Base-by-base conservation (phyloP, 2,329 filamentous ascomycete species). In the Pestalotiopsis sp. region DNA sequence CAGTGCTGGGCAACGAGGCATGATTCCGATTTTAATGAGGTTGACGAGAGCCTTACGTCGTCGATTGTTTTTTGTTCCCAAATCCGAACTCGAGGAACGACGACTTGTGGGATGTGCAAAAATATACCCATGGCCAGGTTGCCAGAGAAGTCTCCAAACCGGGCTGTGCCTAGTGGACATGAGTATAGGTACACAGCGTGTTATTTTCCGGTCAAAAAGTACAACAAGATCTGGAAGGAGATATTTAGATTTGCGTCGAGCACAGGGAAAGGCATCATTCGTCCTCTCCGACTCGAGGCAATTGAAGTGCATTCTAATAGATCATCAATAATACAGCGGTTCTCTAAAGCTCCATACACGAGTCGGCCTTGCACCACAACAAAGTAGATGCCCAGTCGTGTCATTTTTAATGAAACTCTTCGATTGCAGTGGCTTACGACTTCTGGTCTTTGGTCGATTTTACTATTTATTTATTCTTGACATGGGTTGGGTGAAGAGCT, bases 61-160 rank as follows among this genome's bases (percentile, higher is more conserved):
- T 62, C 27, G 20, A 52, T n/a, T 52, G 45, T 52, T 62, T 27
- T 36, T 62, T 36, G 57, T 36, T 36, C 31, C 31, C 31, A 36
- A 59, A 59, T 59, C 57, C 23, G 38, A 62, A 62, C 36, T 62
- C 25, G 25, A 39, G 59, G 31, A 39, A 36, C 27, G 27, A 62
- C 27, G 36, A 36, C 59, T 39, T 13, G 38, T 36, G 59, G 25
- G 59, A 62, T 36, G 59, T 39, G 59, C 39, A 23, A 20, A 36
- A 41, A 64, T 52, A 64, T 64, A 64, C 62, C 62, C 62, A 45
- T 49, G 39, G 62, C 31, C 25, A 62, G 59, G 59, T 62, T 20
- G 31, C 31, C 31, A 38, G 59, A 39, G 38, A 36, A 14, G 25
- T 62, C 23, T 13, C 60, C 60, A 63, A 39, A 36, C 39, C 60